Conservation (phyloP, 1,139 yeast species). For the Ogataea hybrid region DNA sequence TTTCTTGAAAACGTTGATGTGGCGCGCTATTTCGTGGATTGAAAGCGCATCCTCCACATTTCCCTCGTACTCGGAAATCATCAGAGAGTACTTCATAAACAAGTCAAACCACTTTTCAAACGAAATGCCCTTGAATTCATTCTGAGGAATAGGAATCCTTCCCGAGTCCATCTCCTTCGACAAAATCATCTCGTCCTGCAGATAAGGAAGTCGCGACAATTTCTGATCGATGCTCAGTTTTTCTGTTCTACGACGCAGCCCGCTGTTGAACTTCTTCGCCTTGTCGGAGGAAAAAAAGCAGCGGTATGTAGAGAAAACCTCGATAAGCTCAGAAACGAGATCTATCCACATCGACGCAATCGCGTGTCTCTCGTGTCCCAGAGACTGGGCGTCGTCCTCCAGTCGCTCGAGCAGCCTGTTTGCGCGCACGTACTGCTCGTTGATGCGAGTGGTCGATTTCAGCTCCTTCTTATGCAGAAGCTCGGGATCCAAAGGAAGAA, state of each 20-base stretch:
- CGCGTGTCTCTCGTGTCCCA: slow-evolving; percentile 51
- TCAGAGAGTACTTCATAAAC: too few species aligned
- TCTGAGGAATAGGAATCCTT: slow-evolving; percentile 42
- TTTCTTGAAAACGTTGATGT: too few species aligned
- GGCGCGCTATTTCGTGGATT: too few species aligned
- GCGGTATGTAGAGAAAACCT: slow-evolving; percentile 73
- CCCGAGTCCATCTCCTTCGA: slow-evolving; percentile 33
- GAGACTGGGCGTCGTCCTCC: slow-evolving; percentile 33
- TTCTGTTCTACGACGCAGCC: slow-evolving; percentile 59
- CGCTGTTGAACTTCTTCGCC: slow-evolving; percentile 66
- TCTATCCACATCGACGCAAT: slow-evolving; percentile 83
- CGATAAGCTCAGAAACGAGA: slow-evolving; percentile 77
- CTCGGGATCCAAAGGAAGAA: slow-evolving; percentile 42
- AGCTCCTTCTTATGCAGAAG: slow-evolving; percentile 59
- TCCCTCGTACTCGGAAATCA: too few species aligned
- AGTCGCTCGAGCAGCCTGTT: slow-evolving; percentile 47
- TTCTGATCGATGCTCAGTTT: slow-evolving; percentile 70
- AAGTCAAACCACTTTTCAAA: too few species aligned
- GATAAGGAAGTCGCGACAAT: slow-evolving; percentile 61
- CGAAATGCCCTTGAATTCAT: slow-evolving; percentile 68
- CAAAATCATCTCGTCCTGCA: slow-evolving; percentile 61
- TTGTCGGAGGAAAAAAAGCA: slow-evolving; percentile 78
- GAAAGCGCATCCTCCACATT: too few species aligned
- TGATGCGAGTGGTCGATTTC: slow-evolving; percentile 57
- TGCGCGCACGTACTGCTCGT: slow-evolving; percentile 64